Evolutionary conservation across 2,329 filamentous ascomycete species (phyloP).

Genomic region (Pyrenophora seminiperda): DNA sequence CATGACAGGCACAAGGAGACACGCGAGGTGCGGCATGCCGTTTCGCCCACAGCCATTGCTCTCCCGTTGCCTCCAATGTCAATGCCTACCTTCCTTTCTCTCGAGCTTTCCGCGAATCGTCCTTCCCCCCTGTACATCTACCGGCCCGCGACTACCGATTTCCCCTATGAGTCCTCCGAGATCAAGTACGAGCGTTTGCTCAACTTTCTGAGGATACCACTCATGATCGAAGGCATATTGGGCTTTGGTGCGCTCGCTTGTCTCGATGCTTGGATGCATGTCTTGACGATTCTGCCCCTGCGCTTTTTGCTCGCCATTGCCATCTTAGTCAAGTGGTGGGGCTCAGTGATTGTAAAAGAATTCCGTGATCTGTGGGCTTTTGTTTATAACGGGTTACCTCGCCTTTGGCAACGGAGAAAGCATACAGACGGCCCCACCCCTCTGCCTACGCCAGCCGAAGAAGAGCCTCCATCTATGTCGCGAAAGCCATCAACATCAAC

Average conservation of each 20-base stretch:
- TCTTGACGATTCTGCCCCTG: slow-evolving; percentile 91
- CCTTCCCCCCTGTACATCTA: slow-evolving; percentile 69
- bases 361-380: slow-evolving; percentile 72
- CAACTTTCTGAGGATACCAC: slow-evolving; percentile 84
- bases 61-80: slow-evolving; percentile 67
- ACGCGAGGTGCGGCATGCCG: slow-evolving; percentile 28
- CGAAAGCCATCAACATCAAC: slow-evolving; percentile 33
- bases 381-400: slow-evolving; percentile 77
- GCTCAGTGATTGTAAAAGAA: slow-evolving; percentile 72
- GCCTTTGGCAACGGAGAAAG: slow-evolving; percentile 72
- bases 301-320: slow-evolving; percentile 81
- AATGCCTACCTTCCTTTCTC: slow-evolving; percentile 67
- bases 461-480: slow-evolving; percentile 32
- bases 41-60: slow-evolving; percentile 51
- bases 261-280: slow-evolving; percentile 94
- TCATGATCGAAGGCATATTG: slow-evolving; percentile 80
- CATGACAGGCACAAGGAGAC: slow-evolving; percentile 34
- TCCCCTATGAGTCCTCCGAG: slow-evolving; percentile 88
- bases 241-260: slow-evolving; percentile 90
- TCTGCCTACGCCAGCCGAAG: slow-evolving; percentile 34
- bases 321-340: slow-evolving; percentile 80
- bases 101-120: slow-evolving; percentile 65
- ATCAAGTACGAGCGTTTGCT: slow-evolving; percentile 89
- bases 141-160: slow-evolving; percentile 60
- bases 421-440: slow-evolving; percentile 46